phyloP scores from a whole-genome alignment of 768 basidiomycete species.

The Melanogaster broomeanus region DNA sequence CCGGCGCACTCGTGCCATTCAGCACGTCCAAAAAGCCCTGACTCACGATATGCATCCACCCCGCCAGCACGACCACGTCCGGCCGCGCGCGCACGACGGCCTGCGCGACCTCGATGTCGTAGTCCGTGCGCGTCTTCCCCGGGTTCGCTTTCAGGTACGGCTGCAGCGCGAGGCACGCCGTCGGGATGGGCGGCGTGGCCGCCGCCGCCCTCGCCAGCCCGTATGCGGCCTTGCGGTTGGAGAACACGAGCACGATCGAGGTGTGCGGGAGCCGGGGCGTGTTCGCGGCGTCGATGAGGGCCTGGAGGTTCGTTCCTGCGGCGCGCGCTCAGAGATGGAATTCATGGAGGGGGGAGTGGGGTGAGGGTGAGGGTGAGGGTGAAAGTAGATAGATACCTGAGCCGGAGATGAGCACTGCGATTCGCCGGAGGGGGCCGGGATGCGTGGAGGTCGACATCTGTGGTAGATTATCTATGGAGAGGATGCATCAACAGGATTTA shows the following conservation, averaged over 20 bases:
- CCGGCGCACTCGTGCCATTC: slow-evolving; percentile 38
- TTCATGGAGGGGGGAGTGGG: neutral
- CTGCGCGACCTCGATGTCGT: slow-evolving; percentile 79
- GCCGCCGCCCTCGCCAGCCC: slow-evolving; percentile 80
- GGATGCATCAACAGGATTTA: too few species aligned
- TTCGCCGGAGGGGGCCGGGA: slow-evolving; percentile 26
- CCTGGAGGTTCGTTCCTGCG: slow-evolving; percentile 93
- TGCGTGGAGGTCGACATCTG: neutral
- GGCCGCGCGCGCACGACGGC: slow-evolving; percentile 65
- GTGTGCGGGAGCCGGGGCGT: slow-evolving; percentile 74
- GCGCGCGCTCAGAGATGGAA: neutral
- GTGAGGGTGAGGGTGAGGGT: neutral
- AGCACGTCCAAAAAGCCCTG: slow-evolving; percentile 76
- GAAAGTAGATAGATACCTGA: slow-evolving; percentile 44
- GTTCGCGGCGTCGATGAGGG: slow-evolving; percentile 85
- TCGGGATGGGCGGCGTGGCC: slow-evolving; percentile 77
- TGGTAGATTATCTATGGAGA: too few species aligned
- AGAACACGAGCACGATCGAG: slow-evolving; percentile 78
- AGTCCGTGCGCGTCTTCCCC: slow-evolving; percentile 76
- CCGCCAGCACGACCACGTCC: slow-evolving; percentile 91
- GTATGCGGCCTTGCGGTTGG: slow-evolving; percentile 89
- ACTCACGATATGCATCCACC: slow-evolving; percentile 97
- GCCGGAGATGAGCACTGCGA: slow-evolving; percentile 67
- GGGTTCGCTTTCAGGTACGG: slow-evolving; percentile 77
- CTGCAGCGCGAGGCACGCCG: slow-evolving; percentile 80